Evolutionary conservation across 2,329 filamentous ascomycete genomes (phyloP).

Genomic region (Diaporthe eres): DNA sequence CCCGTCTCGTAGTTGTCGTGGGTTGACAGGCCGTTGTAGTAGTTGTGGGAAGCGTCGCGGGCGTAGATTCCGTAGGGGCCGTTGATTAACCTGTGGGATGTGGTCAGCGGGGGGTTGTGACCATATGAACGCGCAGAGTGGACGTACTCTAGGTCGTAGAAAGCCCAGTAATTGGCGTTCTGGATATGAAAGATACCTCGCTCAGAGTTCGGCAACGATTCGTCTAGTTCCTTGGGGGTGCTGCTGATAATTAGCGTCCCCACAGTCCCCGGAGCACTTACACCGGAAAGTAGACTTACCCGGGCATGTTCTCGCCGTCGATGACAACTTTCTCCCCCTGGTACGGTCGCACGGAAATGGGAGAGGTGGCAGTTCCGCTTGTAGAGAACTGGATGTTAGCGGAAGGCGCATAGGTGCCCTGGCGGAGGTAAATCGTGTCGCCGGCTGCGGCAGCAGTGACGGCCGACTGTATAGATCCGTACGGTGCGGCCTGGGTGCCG

Average conservation of each 20-base stretch:
- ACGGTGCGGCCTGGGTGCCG: constrained; percentile 57
- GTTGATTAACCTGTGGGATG: constrained; percentile 43
- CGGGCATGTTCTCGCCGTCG: constrained; percentile 21
- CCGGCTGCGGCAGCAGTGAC: constrained; percentile 61
- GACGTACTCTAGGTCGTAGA: constrained; percentile 53
- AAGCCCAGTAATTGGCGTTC: constrained; percentile 61
- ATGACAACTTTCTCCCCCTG: constrained; percentile 3
- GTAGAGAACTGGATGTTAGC: constrained; percentile 63
- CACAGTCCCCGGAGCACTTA: too few species aligned
- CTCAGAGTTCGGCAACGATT: constrained; percentile 56
- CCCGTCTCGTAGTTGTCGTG: constrained; percentile 57
- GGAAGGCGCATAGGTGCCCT: constrained; percentile 59
- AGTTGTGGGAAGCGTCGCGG: constrained; percentile 54
- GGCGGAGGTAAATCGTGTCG: constrained; percentile 60
- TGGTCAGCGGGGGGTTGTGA: neutral
- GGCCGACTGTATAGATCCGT: constrained; percentile 62
- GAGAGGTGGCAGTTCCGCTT: constrained; percentile 54
- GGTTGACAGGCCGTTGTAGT: constrained; percentile 53
- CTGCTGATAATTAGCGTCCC: constrained; percentile 51
- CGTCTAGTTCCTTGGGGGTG: constrained; percentile 59
- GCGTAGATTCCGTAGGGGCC: constrained; percentile 55
- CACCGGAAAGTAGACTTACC: neutral
- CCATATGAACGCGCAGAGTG: constrained; percentile 41
- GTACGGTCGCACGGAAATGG: constrained; percentile 13
- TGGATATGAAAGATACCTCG: constrained; percentile 62